Conservation (phyloP, 805 yeast genomes). For the Ascoidea asiatica region DNA sequence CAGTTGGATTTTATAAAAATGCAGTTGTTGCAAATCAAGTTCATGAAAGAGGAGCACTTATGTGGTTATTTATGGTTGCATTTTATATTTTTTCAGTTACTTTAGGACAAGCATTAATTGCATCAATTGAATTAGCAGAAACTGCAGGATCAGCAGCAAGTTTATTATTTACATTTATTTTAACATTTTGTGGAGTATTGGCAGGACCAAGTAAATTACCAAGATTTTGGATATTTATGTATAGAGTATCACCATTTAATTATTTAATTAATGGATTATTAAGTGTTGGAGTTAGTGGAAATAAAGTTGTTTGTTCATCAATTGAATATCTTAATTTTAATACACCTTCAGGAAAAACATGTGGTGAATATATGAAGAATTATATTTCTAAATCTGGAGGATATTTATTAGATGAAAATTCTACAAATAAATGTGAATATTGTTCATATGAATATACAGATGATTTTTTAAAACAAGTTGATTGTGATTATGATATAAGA, state of each 20-base stretch:
- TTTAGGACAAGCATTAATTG: conserved; percentile 42
- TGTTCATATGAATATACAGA: conserved; percentile 50
- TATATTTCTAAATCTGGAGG: conserved; percentile 27
- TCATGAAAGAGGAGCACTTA: conserved; percentile 41
- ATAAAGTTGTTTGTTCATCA: conserved; percentile 29
- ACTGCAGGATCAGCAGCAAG: conserved; percentile 52
- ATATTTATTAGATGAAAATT: conserved; percentile 24
- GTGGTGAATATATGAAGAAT: conserved; percentile 36
- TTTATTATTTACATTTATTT: conserved; percentile 43
- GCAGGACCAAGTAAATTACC: conserved; percentile 40
- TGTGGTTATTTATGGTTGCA: conserved; percentile 29
- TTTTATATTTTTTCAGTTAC: conserved; percentile 44
- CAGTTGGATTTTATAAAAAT: conserved; percentile 50
- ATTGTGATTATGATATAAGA: conserved; percentile 18
- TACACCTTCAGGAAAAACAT: conserved; percentile 46
- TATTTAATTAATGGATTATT: conserved; percentile 46
- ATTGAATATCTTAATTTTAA: conserved; percentile 33
- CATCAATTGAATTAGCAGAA: conserved; percentile 44
- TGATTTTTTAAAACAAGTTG: conserved; percentile 31
- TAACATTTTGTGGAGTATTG: conserved; percentile 72
- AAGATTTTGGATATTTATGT: conserved; percentile 72
- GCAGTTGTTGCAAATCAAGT: conserved; percentile 33
- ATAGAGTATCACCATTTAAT: conserved; percentile 57
- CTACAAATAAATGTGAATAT: conserved; percentile 42
- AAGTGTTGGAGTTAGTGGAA: conserved; percentile 40